A percentile compares a stretch with the other conserved stretches of the same genome.
These are phyloP conservation scores for Aegilops tauschii DNA, from an alignment of 176 grass and related monocot genomes.

Conservation along the genomic window DNA sequence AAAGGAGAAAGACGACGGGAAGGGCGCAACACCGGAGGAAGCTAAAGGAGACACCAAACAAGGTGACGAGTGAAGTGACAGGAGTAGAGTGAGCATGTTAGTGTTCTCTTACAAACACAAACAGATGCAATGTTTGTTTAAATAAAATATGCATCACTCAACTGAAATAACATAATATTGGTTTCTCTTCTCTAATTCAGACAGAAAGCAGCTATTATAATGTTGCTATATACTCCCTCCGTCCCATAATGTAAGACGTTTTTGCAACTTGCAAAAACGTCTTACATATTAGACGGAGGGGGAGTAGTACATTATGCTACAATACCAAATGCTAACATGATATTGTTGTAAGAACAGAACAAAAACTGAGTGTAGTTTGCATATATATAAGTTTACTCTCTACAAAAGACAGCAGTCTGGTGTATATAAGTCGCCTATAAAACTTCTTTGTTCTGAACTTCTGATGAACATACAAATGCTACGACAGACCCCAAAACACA, in stretches of 20 bases:
- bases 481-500: conserved; percentile 35
- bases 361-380: background rate
- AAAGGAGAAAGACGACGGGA: background rate
- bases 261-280: too few species aligned
- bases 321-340: background rate
- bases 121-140: too few species aligned
- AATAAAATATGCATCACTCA: too few species aligned
- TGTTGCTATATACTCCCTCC: background rate
- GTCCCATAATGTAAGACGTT: too few species aligned
- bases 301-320: background rate
- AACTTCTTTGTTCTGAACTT: conserved; percentile 44
- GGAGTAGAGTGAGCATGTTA: too few species aligned
- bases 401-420: conserved; percentile 19
- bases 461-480: conserved; percentile 46
- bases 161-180: too few species aligned
- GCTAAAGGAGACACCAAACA: background rate
- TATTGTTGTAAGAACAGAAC: background rate
- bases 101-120: too few species aligned
- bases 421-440: conserved; percentile 44
- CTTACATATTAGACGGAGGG: too few species aligned
- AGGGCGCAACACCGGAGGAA: background rate
- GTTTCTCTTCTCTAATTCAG: too few species aligned
- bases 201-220: background rate
- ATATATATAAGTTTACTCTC: background rate
- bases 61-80: background rate